These are phyloP conservation scores for Rhytidhysteron rufulum DNA, from an alignment of 2,329 filamentous ascomycete species.

Conservation along the genomic window DNA sequence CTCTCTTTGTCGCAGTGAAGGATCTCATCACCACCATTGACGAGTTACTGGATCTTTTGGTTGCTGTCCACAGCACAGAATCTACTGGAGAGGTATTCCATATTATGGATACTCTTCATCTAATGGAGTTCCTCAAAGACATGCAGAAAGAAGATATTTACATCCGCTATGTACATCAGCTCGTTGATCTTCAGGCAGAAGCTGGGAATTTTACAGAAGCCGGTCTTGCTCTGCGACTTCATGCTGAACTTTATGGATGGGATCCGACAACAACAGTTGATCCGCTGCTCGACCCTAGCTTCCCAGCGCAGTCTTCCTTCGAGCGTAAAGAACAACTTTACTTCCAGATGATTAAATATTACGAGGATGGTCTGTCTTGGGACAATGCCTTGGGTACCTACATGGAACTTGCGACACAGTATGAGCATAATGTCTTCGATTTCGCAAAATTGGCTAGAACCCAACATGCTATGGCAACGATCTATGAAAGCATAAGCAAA, in stretches of 20 bases:
- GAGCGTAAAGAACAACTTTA: conserved; percentile 90
- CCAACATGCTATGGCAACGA: conserved; percentile 84
- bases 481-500: conserved; percentile 84
- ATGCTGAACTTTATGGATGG: conserved; percentile 92
- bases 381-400: conserved; percentile 83
- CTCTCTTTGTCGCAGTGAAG: conserved; percentile 70
- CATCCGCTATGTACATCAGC: conserved; percentile 89
- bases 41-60: conserved; percentile 84
- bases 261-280: conserved; percentile 66
- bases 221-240: conserved; percentile 80
- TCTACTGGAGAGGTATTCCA: conserved; percentile 69
- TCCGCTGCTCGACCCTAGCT: conserved; percentile 67
- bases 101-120: conserved; percentile 79
- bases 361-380: conserved; percentile 94
- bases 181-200: conserved; percentile 72
- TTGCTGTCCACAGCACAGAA: conserved; percentile 80
- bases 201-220: conserved; percentile 81
- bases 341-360: conserved; percentile 91
- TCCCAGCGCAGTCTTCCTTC: conserved; percentile 80
- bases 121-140: conserved; percentile 95
- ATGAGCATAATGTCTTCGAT: conserved; percentile 85
- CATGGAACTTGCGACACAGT: conserved; percentile 85
- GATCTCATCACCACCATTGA: conserved; percentile 81
- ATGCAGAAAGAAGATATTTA: conserved; percentile 98
- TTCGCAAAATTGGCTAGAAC: conserved; percentile 87